Percentiles rank a stretch among this genome's conserved stretches.
Conservation (phyloP, 192 early-diverging fungal species). For the Entomortierella lignicola region DNA sequence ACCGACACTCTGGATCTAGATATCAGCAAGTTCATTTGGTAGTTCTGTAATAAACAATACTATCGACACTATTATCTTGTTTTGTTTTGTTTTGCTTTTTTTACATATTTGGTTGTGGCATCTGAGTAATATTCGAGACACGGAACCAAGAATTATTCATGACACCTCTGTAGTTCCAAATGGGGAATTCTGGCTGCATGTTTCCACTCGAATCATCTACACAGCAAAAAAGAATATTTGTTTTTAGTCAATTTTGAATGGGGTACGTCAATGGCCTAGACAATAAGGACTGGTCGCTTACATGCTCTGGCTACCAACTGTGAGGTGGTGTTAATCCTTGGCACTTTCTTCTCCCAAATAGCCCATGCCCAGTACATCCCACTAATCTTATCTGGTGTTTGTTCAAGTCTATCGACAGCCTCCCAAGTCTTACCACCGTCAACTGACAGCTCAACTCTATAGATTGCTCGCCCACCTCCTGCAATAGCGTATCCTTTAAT, state of each 20-base stretch:
- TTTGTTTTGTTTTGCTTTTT: too few relatives aligned
- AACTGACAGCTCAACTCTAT: constrained; percentile 83
- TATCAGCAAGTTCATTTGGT: too few relatives aligned
- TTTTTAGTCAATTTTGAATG: too few relatives aligned
- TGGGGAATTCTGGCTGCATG: constrained; percentile 82
- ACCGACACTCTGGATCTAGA: too few relatives aligned
- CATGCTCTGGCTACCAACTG: constrained; percentile 85
- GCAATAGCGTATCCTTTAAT: constrained; percentile 84
- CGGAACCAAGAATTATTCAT: constrained; percentile 79
- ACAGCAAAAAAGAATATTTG: not conserved
- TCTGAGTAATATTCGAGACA: constrained; percentile 23
- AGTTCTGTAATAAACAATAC: too few relatives aligned
- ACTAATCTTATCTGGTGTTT: constrained; percentile 42
- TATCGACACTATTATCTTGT: too few relatives aligned
- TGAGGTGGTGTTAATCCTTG: constrained; percentile 54
- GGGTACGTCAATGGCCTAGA: too few relatives aligned
- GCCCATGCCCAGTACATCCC: constrained; percentile 86
- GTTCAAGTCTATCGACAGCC: constrained; percentile 72
- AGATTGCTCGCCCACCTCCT: constrained; percentile 82
- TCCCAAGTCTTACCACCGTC: constrained; percentile 90
- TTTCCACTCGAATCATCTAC: constrained; percentile 84
- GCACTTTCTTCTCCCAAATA: constrained; percentile 77
- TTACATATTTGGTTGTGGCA: constrained; percentile 44
- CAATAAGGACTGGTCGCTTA: constrained; percentile 29
- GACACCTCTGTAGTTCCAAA: constrained; percentile 85